Evolutionary conservation across 2,329 filamentous ascomycete genomes (phyloP), one percentile per base, ranked within the genome.

Genomic region (Geosmithia flava): DNA sequence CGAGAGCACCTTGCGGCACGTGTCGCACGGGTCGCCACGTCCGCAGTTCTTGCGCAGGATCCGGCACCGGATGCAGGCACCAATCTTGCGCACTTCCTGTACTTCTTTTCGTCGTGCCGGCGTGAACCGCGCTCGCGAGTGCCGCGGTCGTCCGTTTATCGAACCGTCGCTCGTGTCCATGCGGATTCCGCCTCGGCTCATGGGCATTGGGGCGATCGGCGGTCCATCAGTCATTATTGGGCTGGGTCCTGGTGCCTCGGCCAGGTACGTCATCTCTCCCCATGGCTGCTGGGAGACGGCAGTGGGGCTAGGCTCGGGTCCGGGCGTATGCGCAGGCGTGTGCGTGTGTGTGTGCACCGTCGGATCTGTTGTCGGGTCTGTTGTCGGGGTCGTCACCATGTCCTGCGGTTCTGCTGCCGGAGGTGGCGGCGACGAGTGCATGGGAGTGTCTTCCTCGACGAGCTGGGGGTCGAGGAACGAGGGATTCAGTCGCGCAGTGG

Each of bases 21-120:
- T 78, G 47, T 76, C 72, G 53, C 80, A 84, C 0, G 80, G 79
- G 7, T 71, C 75, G 30, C 77, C 80, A 50, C 72, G 74, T n/a
- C 78, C 80, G 55, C 80, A 84, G 1, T 77, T 80, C 63, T 84
- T 84, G 49, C 80, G 72, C 37, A 84, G 62, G 52, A 83, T 82
- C 39, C 79, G 72, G 56, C 80, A 84, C 43, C 80, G 69, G 47
- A 83, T 81, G 54, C 80, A 84, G 13, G 80, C 80, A 6, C 80
- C 80, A 37, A 80, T 72, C 54, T 80, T 79, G 20, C 80, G 74
- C 20, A 83, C 76, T 52, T 79, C 76, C 53, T 81, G 78, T 2
- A 84, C 80, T 56, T 83, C 76, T 56, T 77, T 80, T 20, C 80
- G 69, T n/a, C 80, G 69, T 1, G 65, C 66, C 5, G 75, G 68